Percentiles rank a stretch among this genome's conserved stretches.
These are phyloP conservation scores for Berkeleyomyces rouxiae DNA, from an alignment of 2,329 filamentous ascomycete genomes.

Conservation along the genomic window DNA sequence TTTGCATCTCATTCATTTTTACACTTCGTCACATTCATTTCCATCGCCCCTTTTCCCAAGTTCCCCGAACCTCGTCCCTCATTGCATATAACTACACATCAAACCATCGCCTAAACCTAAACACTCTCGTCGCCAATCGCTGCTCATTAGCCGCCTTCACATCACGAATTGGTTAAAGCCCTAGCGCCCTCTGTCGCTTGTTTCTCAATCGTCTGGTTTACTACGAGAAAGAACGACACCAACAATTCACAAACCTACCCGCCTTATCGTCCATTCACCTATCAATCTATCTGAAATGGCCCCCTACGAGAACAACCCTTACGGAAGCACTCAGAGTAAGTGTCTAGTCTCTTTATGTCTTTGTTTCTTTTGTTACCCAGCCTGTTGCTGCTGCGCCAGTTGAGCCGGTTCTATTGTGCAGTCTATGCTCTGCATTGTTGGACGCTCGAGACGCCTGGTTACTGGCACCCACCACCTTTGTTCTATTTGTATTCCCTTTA, in stretches of 20 bases:
- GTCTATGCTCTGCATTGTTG: neutral
- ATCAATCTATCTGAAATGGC: neutral
- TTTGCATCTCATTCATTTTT: neutral
- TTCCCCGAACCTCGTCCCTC: too few species aligned
- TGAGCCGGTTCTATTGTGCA: neutral
- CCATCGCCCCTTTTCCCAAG: too few species aligned
- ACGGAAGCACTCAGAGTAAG: constrained; percentile 1
- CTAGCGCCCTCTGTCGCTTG: neutral
- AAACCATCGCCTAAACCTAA: neutral
- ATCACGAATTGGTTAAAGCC: neutral
- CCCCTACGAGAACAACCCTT: neutral
- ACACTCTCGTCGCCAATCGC: neutral
- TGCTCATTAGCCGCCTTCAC: too few species aligned
- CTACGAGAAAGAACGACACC: neutral
- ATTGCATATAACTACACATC: too few species aligned
- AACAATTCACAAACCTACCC: neutral
- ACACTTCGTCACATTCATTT: neutral
- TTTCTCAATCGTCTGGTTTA: neutral
- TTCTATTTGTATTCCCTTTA: neutral
- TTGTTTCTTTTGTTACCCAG: neutral
- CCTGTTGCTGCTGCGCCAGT: neutral
- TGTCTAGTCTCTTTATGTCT: neutral
- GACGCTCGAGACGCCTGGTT: neutral
- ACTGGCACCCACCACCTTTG: neutral
- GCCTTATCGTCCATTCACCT: neutral